Evolutionary conservation across 2,329 filamentous ascomycete species (phyloP), one percentile per base, ranked within the genome.

Genomic region (Aspergillus unguis): DNA sequence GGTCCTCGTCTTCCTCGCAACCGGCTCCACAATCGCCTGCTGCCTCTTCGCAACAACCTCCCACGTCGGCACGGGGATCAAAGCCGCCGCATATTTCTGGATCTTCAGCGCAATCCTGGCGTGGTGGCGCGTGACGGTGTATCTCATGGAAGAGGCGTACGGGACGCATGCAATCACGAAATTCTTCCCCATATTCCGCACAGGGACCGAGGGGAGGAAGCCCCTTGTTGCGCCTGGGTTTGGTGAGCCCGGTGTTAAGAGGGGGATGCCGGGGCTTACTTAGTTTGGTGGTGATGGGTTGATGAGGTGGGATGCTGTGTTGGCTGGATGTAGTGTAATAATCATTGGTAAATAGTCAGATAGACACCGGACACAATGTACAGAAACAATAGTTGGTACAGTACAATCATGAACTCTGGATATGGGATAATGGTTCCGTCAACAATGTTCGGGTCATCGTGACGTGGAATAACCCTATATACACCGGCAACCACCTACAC

Each of bases 71-170:
- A 38, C 33, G 4, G 44, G 44, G 2, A 47, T 47, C 35, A 40
- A 47, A 32, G 44, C 33, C 11, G 44, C 44, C 10, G 44, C 44
- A 1, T 47, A 47, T n/a, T 47, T 47, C 44, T 47, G 44, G 44
- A 47, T 47, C 2, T 29, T 47, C 44, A 25, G 6, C n/a, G 10
- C 35, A n/a, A 40, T 40, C 10, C 35, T 47, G n/a, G 44, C 44
- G 7, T 47, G 35, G 44, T 47, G 44, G 44, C 26, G 44, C 2
- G 44, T 47, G 17, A 40, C 44, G 1, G 44, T 47, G 5, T 47
- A 47, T 29, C 44, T 47, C 6, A n/a, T 47, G 6, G 44, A 47
- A 32, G 44, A 47, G 44, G 44, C 44, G n/a, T 47, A 31, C 11
- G 35, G 44, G 6, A 26, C 6, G 7, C 5, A 23, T 7, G 35